Percentiles rank a stretch among this genome's conserved stretches.
Evolutionary conservation across 192 early-diverging fungal species (phyloP).

Genomic region (Coemansia sp.): DNA sequence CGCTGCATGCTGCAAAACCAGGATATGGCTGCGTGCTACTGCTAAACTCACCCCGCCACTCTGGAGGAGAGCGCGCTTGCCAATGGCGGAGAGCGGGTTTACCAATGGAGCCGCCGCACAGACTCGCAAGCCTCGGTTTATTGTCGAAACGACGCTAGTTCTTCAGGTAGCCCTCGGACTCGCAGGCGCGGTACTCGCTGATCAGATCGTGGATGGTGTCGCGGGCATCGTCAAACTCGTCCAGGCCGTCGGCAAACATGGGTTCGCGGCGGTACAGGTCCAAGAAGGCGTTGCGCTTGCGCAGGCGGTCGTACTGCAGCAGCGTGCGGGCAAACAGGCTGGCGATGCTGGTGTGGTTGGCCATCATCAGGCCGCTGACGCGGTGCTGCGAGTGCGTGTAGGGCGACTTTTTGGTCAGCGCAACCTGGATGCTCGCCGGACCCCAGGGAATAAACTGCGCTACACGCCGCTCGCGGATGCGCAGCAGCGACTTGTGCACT

Average conservation of each 20-base stretch:
- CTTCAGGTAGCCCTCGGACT: no score
- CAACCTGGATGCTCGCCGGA: slow-evolving; percentile 97
- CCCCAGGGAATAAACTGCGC: slow-evolving; percentile 99
- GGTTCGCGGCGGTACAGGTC: slow-evolving; percentile 86
- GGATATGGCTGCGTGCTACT: no score
- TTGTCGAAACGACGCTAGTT: no score
- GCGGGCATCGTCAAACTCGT: slow-evolving; percentile 91
- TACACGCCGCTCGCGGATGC: slow-evolving; percentile 89
- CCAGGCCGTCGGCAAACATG: slow-evolving; percentile 74
- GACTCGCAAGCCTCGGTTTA: no score
- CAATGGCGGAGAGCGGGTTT: no score
- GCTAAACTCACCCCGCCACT: no score
- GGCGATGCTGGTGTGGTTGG: slow-evolving; percentile 93
- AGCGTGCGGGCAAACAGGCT: slow-evolving; percentile 88
- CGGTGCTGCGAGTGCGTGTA: slow-evolving; percentile 89
- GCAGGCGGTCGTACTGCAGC: slow-evolving; percentile 89
- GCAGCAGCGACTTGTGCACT: slow-evolving; percentile 95
- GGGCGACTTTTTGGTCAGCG: slow-evolving; percentile 88
- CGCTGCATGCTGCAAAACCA: no score
- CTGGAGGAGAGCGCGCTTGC: no score
- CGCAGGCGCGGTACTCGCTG: slow-evolving; percentile 91
- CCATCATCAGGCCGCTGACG: slow-evolving; percentile 96
- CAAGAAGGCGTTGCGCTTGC: slow-evolving; percentile 94
- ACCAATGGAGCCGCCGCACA: no score
- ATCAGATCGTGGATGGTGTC: slow-evolving; percentile 89